phyloP scores from a whole-genome alignment of 2,329 filamentous ascomycete genomes.

The Penicillium decumbens region DNA sequence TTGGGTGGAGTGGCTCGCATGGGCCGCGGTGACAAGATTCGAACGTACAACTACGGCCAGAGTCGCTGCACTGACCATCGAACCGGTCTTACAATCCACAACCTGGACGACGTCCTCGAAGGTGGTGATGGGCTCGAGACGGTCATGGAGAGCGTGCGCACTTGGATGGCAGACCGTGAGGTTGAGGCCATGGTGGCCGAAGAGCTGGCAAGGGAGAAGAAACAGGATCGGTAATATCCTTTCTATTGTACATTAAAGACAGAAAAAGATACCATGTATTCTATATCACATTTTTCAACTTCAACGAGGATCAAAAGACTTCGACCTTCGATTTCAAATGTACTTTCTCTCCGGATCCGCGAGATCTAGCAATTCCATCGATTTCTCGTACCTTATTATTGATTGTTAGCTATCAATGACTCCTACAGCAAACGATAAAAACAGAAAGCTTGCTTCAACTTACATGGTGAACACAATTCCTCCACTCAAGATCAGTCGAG shows the following conservation, averaged over 20 bases:
- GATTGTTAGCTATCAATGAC: constrained; percentile 10
- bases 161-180: constrained; percentile 71
- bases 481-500: constrained; percentile 79
- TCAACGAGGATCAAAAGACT: neutral
- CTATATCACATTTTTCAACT: constrained; percentile 4
- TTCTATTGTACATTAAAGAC: constrained; percentile 10
- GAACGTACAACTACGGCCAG: constrained; percentile 79
- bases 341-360: constrained; percentile 81
- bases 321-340: constrained; percentile 49
- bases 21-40: constrained; percentile 86
- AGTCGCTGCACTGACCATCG: constrained; percentile 86
- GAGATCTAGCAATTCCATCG: constrained; percentile 77
- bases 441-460: constrained; percentile 26
- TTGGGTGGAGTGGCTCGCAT: constrained; percentile 72
- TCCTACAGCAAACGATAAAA: neutral
- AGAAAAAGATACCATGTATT: constrained; percentile 18
- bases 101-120: constrained; percentile 72
- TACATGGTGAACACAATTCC: constrained; percentile 96
- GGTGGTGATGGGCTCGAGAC: constrained; percentile 68
- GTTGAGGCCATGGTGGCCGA: constrained; percentile 65
- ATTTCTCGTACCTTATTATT: constrained; percentile 71
- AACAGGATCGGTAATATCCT: neutral
- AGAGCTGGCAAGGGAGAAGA: constrained; percentile 48
- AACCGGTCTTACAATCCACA: constrained; percentile 72
- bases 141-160: constrained; percentile 71